A percentile compares a stretch with the other conserved stretches of the same genome.
Conservation (phyloP, 768 basidiomycete genomes). For the Phylloporus rhodoxanthus region DNA sequence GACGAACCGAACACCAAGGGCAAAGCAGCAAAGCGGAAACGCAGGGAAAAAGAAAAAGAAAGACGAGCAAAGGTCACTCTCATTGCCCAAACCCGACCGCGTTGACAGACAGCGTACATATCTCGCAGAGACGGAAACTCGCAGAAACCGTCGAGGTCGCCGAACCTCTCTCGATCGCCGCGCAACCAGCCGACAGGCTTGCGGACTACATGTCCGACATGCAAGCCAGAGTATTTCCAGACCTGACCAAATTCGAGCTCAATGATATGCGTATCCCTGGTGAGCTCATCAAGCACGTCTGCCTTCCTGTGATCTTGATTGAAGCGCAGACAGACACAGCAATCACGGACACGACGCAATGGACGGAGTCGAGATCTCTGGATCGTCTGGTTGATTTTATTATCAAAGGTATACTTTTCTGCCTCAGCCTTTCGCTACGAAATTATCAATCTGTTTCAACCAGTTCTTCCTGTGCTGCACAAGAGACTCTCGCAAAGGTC, state of each 20-base stretch:
- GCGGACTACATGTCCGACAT: constrained; percentile 57
- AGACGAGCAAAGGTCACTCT: constrained; percentile 57
- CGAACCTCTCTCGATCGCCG: constrained; percentile 44
- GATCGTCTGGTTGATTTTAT: constrained; percentile 74
- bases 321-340: constrained; percentile 58
- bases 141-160: constrained; percentile 37
- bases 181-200: constrained; percentile 52
- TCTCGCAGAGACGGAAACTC: constrained; percentile 58
- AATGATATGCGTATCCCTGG: constrained; percentile 75
- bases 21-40: constrained; percentile 55
- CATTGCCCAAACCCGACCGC: constrained; percentile 7
- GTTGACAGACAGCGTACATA: constrained; percentile 6
- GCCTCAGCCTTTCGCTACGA: neutral
- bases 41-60: constrained; percentile 69
- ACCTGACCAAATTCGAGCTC: constrained; percentile 72
- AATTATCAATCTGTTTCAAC: neutral
- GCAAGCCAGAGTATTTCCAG: constrained; percentile 65
- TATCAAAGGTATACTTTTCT: constrained; percentile 50
- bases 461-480: constrained; percentile 64
- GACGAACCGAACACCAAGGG: constrained; percentile 23
- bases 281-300: constrained; percentile 32
- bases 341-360: constrained; percentile 70
- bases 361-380: constrained; percentile 66
- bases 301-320: constrained; percentile 36
- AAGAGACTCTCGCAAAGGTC: constrained; percentile 69